These are phyloP conservation scores for Excoecaria cochinchinensis DNA, from an alignment of 345 rosid species.

Conservation along the genomic window DNA sequence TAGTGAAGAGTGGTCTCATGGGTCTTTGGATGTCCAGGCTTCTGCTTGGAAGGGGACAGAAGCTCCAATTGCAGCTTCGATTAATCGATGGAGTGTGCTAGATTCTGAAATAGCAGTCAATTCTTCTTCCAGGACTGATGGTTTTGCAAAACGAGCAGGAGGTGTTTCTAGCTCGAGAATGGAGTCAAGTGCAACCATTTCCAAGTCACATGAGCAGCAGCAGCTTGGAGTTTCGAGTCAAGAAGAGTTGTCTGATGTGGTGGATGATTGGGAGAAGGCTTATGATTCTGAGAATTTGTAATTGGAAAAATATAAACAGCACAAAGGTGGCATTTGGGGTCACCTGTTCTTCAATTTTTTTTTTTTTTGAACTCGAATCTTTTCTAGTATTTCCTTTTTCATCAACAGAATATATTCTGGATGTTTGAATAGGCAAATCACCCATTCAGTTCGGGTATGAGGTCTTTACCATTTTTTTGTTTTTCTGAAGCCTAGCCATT, in stretches of 20 bases:
- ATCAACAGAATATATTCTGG: too few species aligned
- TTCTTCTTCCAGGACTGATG: conserved; percentile 30
- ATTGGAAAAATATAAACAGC: background rate
- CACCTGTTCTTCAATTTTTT: background rate
- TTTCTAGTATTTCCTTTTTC: background rate
- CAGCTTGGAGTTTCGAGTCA: conserved; percentile 28
- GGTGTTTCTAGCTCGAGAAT: conserved; percentile 11
- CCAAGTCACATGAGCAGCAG: conserved; percentile 25
- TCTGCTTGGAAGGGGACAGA: conserved; percentile 53
- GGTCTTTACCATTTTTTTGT: background rate
- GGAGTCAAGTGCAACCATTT: conserved; percentile 36
- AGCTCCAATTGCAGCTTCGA: conserved; percentile 50
- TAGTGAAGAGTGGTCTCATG: conserved; percentile 46
- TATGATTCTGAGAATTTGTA: conserved; percentile 42
- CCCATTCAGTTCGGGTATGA: background rate
- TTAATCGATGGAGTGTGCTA: conserved; percentile 69
- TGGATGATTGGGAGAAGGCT: conserved; percentile 89
- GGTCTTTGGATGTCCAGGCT: conserved; percentile 37
- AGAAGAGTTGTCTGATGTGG: conserved; percentile 46
- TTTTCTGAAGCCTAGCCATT: background rate
- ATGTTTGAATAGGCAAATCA: background rate
- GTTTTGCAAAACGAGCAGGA: conserved; percentile 21
- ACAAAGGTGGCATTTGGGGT: background rate
- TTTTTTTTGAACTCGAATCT: background rate
- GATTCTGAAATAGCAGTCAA: conserved; percentile 42